Base-by-base conservation (phyloP, 2,329 filamentous ascomycete genomes). In the Alternaria ethzedia region DNA sequence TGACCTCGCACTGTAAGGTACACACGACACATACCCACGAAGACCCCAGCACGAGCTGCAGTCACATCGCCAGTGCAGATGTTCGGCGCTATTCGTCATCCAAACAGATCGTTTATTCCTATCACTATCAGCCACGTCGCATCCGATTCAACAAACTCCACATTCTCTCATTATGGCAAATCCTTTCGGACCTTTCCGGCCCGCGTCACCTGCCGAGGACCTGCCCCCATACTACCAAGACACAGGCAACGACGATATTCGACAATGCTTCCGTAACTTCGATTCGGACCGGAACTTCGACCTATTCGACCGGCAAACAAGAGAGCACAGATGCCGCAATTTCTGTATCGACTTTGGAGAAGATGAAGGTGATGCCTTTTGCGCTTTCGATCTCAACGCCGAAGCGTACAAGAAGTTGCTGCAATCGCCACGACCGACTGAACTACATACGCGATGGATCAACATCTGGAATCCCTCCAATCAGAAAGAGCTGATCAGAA, bases 381-480 rank as follows among this genome's bases (percentile, higher is more conserved):
- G 88, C 63, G 87, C 86, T 3, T 85, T 86, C 55, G 81, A 91
- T 68, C 78, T 91, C 9, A 72, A 78, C 4, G 70, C 77, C 2
- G 66, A 78, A 2, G 81, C 85, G 4, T 75, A 89, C 28, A 81
- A 66, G 50, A 78, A 57, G 50, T 68, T 78, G 15, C 60, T 80
- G 12, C 67, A 72, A 30, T 65, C 72, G 8, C 75, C 86, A 71
- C 81, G 84, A 60, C 83, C 85, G 3, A 79, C 78, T 44, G 83
- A 81, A 52, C 79, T 84, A 49, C 85, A 83, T 63, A 88, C 91
- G 5, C 84, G 90, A 77, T 94, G 91, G 91, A 92, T 93, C 69
- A 92, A 93, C 66, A 85, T 94, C 25, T 94, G 90, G 89, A 84
- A 87, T 50, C 90, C 90, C 0, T 86, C 88, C 70, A 77, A 79